Base-by-base conservation (phyloP, 305 asterid species). In the Fraxinus ornus region DNA sequence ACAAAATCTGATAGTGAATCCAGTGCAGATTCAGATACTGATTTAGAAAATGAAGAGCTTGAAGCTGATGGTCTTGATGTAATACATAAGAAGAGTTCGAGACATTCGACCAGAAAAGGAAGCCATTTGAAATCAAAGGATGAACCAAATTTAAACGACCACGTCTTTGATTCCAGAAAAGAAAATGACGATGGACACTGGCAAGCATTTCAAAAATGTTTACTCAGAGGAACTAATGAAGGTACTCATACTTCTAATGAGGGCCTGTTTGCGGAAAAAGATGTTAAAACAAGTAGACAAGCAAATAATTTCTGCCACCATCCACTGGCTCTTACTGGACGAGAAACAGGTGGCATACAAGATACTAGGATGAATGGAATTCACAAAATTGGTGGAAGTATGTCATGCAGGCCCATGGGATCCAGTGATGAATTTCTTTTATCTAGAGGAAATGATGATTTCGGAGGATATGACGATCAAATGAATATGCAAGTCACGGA, bases 181-280 rank as follows among this genome's bases (percentile, higher is more conserved):
- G 94, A 89, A 81, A 82, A 88, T 73, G 95, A 93, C 84, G 89
- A 86, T 84, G 90, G 92, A 39, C 92, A 92, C 85, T 95, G 99
- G 99, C 91, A 88, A 87, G 98, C 97, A 80, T 95, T 95, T 86
- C 98, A 95, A 87, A 89, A 87, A 88, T 91, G 93, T 88, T 87
- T 95, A 64, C 79, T 95, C 87, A 90, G 89, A 86, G 92, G 95
- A 79, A 88, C 83, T 72, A 88, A 88, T 84, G 95, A 91, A 87
- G 92, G 88, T 86, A 83, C 82, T 83, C 81, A 75, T 76, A 84
- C 90, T 78, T 86, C 74, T 74, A 88, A 89, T 26, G 84, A 82
- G 66, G 87, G 83, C 84, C 87, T 91, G 89, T 89, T 91, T 78
- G 85, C 87, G 91, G 99, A 92, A 82, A 94, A 88, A 87, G 88